A percentile compares a stretch with the other conserved stretches of the same genome.
Conservation (phyloP, 345 rosid species). For the Salix brachista region DNA sequence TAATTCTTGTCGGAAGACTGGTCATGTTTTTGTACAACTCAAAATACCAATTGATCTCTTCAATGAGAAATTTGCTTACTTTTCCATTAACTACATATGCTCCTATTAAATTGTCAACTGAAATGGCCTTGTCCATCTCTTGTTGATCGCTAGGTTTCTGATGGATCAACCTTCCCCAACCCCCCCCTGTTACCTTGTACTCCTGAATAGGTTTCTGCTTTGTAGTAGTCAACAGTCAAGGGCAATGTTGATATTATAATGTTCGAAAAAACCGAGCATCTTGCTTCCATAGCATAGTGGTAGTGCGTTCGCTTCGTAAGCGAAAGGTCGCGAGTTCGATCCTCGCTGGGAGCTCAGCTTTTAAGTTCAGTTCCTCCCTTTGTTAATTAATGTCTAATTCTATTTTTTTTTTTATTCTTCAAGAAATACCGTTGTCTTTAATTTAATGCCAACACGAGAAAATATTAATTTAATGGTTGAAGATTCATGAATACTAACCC, state of each 20-base stretch:
- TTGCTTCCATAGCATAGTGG: conserved; percentile 82
- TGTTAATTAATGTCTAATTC: background rate
- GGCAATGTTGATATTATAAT: too few relatives aligned
- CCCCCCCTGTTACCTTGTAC: background rate
- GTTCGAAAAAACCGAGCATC: background rate
- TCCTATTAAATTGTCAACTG: background rate
- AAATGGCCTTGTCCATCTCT: background rate
- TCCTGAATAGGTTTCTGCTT: background rate
- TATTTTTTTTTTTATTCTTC: background rate
- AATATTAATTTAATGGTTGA: background rate
- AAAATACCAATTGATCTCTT: background rate
- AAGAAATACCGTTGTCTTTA: background rate
- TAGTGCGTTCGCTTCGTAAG: conserved; percentile 99
- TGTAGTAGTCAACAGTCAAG: too few relatives aligned
- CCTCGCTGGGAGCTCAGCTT: conserved; percentile 37
- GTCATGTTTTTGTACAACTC: background rate
- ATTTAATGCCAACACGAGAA: background rate
- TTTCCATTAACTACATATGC: background rate
- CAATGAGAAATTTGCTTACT: background rate
- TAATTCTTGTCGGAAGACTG: background rate
- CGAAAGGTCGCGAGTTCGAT: conserved; percentile 99
- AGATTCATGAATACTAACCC: too few relatives aligned
- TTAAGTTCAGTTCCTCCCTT: background rate
- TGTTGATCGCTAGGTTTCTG: too few relatives aligned
- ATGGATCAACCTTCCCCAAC: too few relatives aligned